phyloP scores from a whole-genome alignment of 2,329 filamentous ascomycete genomes.

The Rutstroemia sydowiana region DNA sequence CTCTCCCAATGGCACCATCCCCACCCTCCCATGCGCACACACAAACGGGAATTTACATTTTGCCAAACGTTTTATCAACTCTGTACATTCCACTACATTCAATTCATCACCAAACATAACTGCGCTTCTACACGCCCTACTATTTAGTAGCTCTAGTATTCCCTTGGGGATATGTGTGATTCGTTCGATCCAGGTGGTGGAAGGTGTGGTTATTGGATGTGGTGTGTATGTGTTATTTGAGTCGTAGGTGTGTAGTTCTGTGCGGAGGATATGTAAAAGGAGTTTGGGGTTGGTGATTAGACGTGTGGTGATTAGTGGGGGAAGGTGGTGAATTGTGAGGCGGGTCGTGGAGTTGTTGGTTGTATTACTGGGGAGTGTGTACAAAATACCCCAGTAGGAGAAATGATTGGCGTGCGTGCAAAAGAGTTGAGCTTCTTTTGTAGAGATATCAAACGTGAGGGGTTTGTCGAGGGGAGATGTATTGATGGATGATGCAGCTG shows the following conservation, averaged over 20 bases:
- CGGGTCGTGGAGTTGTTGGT: no score
- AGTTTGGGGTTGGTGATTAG: slow-evolving; percentile 66
- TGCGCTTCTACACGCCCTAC: slow-evolving; percentile 68
- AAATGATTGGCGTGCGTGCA: slow-evolving; percentile 49
- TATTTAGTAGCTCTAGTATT: slow-evolving; percentile 70
- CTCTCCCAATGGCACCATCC: slow-evolving; percentile 55
- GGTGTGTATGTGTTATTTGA: slow-evolving; percentile 11
- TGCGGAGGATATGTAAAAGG: slow-evolving; percentile 65
- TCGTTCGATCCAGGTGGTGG: slow-evolving; percentile 46
- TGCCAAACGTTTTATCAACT: slow-evolving; percentile 50
- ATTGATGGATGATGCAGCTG: slow-evolving; percentile 19
- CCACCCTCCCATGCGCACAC: slow-evolving; percentile 71
- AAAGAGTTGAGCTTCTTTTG: slow-evolving; percentile 54
- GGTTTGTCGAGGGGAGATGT: slow-evolving; percentile 41
- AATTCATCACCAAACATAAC: slow-evolving; percentile 81
- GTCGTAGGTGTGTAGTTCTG: slow-evolving; percentile 60
- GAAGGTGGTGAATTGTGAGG: slow-evolving; percentile 53
- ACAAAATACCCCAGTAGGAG: slow-evolving; percentile 63
- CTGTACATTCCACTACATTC: slow-evolving; percentile 47
- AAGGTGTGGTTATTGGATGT: slow-evolving; percentile 14
- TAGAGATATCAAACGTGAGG: slow-evolving; percentile 57
- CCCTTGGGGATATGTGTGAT: slow-evolving; percentile 67
- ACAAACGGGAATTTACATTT: slow-evolving; percentile 68
- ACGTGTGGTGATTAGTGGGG: slow-evolving; percentile 65
- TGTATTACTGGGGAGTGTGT: slow-evolving; percentile 27